These are phyloP conservation scores for Rhytidiadelphus loreus DNA, from an alignment of 225 moss, liverwort and hornwort species.

Conservation along the genomic window DNA sequence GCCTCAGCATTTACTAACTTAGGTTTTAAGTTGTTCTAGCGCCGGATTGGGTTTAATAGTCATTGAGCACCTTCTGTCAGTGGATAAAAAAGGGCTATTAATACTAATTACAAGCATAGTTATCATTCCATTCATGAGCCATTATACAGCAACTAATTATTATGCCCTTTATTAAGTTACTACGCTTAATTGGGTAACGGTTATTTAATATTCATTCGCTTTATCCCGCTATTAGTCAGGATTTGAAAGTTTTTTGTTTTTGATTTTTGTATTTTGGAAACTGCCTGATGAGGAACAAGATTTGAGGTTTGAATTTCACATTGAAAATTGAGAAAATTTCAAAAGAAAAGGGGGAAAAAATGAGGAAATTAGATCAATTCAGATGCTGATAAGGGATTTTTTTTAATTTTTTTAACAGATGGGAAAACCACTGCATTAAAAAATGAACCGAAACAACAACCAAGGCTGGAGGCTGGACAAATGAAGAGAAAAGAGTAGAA, in stretches of 20 bases:
- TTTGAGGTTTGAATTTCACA: background rate
- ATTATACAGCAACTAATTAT: background rate
- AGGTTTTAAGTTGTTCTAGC: background rate
- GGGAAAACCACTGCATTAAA: too few species aligned
- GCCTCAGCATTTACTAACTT: background rate
- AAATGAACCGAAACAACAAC: too few species aligned
- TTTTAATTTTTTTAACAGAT: background rate
- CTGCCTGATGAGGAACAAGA: too few species aligned
- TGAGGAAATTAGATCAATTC: background rate
- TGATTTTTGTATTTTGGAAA: background rate
- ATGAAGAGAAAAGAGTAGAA: too few species aligned
- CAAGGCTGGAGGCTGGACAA: too few species aligned
- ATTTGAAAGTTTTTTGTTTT: background rate
- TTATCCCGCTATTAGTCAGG: background rate
- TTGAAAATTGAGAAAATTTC: background rate
- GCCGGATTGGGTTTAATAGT: background rate
- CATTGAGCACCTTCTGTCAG: background rate
- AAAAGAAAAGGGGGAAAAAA: background rate
- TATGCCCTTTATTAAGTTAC: too few species aligned
- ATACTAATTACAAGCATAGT: background rate
- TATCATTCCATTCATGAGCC: background rate
- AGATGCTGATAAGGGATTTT: background rate
- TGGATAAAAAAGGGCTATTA: background rate
- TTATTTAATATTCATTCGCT: background rate
- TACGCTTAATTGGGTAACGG: background rate